Evolutionary conservation across 768 basidiomycete species (phyloP).

Genomic region (Suillus americanus): DNA sequence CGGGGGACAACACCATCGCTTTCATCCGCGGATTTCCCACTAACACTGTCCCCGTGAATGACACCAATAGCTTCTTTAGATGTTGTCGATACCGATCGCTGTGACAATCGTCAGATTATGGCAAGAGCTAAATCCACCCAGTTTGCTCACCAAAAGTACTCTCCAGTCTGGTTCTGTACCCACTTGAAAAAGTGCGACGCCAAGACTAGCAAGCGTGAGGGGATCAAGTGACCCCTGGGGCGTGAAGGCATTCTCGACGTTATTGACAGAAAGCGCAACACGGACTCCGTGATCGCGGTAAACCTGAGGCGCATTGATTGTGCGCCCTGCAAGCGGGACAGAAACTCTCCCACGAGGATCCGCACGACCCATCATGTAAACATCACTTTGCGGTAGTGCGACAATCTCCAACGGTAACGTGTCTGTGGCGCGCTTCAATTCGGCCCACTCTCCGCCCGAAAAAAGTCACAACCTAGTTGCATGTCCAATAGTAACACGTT

Average conservation of each 20-base stretch:
- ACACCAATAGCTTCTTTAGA: constrained; percentile 51
- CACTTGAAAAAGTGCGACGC: constrained; percentile 58
- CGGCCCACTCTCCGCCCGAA: constrained; percentile 44
- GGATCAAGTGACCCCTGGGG: constrained; percentile 68
- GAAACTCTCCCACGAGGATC: constrained; percentile 19
- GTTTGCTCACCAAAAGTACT: constrained; percentile 45
- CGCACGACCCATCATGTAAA: constrained; percentile 65
- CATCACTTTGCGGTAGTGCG: constrained; percentile 60
- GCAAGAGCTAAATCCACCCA: constrained; percentile 5
- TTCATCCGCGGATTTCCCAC: constrained; percentile 11
- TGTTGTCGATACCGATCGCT: constrained; percentile 53
- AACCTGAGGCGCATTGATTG: constrained; percentile 53
- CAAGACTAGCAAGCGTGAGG: constrained; percentile 56
- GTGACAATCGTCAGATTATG: constrained; percentile 10
- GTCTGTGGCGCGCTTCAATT: constrained; percentile 35
- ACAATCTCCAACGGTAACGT: constrained; percentile 53
- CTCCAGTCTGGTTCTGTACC: constrained; percentile 47
- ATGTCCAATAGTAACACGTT: constrained; percentile 55
- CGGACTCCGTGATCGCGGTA: constrained; percentile 43
- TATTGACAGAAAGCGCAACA: constrained; percentile 61
- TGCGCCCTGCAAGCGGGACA: constrained; percentile 45
- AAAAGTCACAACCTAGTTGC: constrained; percentile 59
- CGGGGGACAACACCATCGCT: constrained; percentile 33
- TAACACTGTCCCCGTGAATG: constrained; percentile 17
- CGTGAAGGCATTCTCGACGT: constrained; percentile 67